A percentile compares a stretch with the other conserved stretches of the same genome.
Evolutionary conservation across 140 eudicot species (phyloP).

Genomic region (Anethum foeniculum): DNA sequence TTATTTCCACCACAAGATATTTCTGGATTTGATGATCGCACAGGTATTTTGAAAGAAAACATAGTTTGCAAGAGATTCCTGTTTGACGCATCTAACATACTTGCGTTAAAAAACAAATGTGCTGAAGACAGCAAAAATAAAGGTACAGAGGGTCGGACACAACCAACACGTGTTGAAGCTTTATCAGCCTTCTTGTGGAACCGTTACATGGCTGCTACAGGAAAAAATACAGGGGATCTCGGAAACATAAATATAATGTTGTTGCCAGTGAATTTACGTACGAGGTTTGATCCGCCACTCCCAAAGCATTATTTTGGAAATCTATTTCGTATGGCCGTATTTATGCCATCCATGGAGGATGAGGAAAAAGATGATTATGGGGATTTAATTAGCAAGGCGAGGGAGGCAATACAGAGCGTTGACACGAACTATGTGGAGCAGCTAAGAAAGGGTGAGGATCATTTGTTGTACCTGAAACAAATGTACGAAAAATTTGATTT

Average conservation of each 20-base stretch:
- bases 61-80: conserved; percentile 30
- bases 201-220: conserved; percentile 16
- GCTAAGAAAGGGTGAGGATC: conserved; percentile 16
- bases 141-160: not conserved
- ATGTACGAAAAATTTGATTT: not conserved
- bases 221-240: not conserved
- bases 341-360: conserved; percentile 7
- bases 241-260: conserved; percentile 3
- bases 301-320: conserved; percentile 22
- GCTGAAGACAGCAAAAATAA: not conserved
- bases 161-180: conserved; percentile 23
- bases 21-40: conserved; percentile 18
- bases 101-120: conserved; percentile 16
- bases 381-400: not conserved
- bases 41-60: conserved; percentile 13
- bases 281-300: conserved; percentile 21
- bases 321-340: conserved; percentile 5
- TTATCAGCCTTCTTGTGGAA: conserved; percentile 20
- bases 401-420: conserved; percentile 17
- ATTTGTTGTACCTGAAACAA: not conserved
- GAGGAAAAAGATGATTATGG: not conserved
- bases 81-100: conserved; percentile 25
- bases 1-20: conserved; percentile 18
- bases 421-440: conserved; percentile 13
- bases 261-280: conserved; percentile 22